Evolutionary conservation across 805 yeast genomes (phyloP).

Genomic region (Ogataea methanolica): DNA sequence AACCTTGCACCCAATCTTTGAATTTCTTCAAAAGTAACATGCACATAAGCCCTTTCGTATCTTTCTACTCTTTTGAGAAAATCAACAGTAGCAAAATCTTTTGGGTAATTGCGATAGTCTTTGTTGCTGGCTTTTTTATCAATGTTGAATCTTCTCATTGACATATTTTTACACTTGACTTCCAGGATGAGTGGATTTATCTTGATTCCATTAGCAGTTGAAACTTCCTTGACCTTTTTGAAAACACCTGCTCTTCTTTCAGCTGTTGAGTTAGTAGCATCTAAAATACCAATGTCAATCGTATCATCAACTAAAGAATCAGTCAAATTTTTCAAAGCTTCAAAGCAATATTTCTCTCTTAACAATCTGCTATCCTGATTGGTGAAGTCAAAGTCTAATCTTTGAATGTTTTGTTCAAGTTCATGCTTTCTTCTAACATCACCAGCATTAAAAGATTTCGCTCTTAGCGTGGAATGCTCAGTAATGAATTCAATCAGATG

Average conservation of each 20-base stretch:
- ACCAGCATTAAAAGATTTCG: conserved; percentile 46
- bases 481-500: conserved; percentile 24
- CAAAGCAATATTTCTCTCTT: conserved; percentile 93
- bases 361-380: conserved; percentile 41
- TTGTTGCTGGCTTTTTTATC: conserved; percentile 58
- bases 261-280: conserved; percentile 62
- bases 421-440: conserved; percentile 40
- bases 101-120: conserved; percentile 53
- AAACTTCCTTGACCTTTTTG: conserved; percentile 47
- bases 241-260: conserved; percentile 53
- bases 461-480: conserved; percentile 12
- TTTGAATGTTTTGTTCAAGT: conserved; percentile 19
- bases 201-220: conserved; percentile 37
- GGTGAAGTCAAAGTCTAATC: conserved; percentile 32
- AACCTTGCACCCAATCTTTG: conserved; percentile 21
- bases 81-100: conserved; percentile 51
- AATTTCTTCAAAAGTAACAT: conserved; percentile 32
- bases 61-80: conserved; percentile 52
- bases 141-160: conserved; percentile 54
- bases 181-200: conserved; percentile 53
- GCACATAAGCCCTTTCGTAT: conserved; percentile 41
- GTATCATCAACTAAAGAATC: conserved; percentile 67
- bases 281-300: conserved; percentile 89
- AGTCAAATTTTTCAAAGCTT: conserved; percentile 74
- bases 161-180: conserved; percentile 50